These are phyloP conservation scores for Chaetomidium leptoderma DNA, from an alignment of 495 filamentous ascomycete species.

Conservation along the genomic window DNA sequence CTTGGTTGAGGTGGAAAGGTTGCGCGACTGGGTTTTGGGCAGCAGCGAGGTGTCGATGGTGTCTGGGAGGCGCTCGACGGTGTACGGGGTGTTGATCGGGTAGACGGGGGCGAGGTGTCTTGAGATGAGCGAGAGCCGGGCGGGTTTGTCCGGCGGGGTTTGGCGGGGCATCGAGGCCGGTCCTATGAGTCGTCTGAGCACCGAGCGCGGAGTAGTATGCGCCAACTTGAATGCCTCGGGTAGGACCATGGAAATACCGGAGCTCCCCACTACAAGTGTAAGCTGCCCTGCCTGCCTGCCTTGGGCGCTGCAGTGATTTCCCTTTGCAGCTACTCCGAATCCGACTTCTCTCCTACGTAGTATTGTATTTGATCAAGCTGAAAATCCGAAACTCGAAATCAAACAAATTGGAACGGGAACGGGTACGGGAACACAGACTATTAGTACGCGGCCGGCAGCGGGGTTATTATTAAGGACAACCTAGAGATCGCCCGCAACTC, in stretches of 20 bases:
- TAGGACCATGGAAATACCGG: constrained; percentile 15
- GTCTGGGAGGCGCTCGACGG: constrained; percentile 51
- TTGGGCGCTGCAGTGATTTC: background rate
- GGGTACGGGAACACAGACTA: background rate
- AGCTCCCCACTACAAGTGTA: constrained; percentile 17
- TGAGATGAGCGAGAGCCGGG: constrained; percentile 73
- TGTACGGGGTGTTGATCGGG: constrained; percentile 50
- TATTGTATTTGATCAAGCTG: background rate
- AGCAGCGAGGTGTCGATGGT: constrained; percentile 45
- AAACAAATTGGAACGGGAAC: background rate
- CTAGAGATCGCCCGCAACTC: background rate
- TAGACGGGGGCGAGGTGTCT: constrained; percentile 62
- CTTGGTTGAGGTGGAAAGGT: constrained; percentile 36
- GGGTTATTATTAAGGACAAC: background rate
- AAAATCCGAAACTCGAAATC: too few species aligned
- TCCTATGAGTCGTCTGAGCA: constrained; percentile 27
- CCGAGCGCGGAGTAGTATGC: constrained; percentile 30
- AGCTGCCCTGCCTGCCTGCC: too few species aligned
- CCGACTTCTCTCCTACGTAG: background rate
- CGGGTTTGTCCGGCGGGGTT: constrained; percentile 52
- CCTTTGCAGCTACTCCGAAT: too few species aligned
- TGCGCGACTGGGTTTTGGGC: constrained; percentile 35
- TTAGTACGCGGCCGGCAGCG: background rate
- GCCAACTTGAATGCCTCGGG: constrained; percentile 35
- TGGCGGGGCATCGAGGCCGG: constrained; percentile 44